Base-by-base conservation (phyloP, 331 rosid species). In the Erythrophleum ivorense region DNA sequence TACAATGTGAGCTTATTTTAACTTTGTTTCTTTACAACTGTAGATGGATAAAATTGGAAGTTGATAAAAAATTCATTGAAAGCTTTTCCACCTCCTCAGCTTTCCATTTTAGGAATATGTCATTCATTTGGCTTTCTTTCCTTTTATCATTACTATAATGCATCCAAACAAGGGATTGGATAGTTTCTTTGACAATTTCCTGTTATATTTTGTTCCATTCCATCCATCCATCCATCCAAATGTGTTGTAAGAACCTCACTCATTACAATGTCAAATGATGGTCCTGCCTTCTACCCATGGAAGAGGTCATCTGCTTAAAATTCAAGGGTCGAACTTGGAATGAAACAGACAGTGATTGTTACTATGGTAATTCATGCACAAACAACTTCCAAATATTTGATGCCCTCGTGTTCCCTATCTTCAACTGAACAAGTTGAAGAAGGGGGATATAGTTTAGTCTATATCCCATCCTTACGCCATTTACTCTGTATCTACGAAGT, bases 401-500 rank as follows among this genome's bases (percentile, higher is more conserved):
- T 31, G 2, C 58, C 53, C 49, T 41, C 43, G 14, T 57, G 64
- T 24, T 75, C 78, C 12, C 54, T 21, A 43, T 60, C 59, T 59
- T 76, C 45, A 60, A 43, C 14, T 38, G 40, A 40, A 24, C 58
- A 76, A 62, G 43, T 65, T 41, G 55, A 33, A 77, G 50, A 1
- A 7, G 5, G 34, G 72, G 3, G 50, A 57, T 38, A 65, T 41
- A n/a, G 48, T 16, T 19, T 29, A 74, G 80, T 45, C 60, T 31
- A 53, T 38, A 36, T 46, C 33, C 13, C 46, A 60, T 10, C 70
- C 14, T 34, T n/a, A 36, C 33, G 18, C 36, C 19, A 12, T 74
- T 19, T 36, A 74, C 45, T 36, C 18, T 16, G 45, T 69, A 82
- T 59, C 45, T 21, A 73, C 58, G 29, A 29, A 64, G 38, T 60